Conservation (phyloP, 495 filamentous ascomycete genomes). For the Aspergillus taichungensis region DNA sequence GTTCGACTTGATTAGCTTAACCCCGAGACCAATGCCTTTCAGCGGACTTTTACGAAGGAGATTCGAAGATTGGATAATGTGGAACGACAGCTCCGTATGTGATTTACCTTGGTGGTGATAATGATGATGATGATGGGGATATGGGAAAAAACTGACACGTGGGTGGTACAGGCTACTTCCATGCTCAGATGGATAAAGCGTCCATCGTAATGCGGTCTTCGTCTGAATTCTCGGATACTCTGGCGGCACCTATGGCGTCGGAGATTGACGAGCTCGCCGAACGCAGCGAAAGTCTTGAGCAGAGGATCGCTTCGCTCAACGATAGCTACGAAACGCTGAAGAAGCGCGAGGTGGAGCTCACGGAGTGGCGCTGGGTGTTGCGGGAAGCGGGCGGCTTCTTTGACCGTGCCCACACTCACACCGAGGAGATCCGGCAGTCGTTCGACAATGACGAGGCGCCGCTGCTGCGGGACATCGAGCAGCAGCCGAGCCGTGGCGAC, state of each 20-base stretch:
- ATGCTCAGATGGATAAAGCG: constrained; percentile 88
- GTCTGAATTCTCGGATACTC: constrained; percentile 73
- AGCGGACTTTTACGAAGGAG: constrained; percentile 94
- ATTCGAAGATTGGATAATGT: constrained; percentile 96
- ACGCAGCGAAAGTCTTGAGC: constrained; percentile 83
- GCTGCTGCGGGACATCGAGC: constrained; percentile 78
- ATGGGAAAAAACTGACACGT: constrained; percentile 1
- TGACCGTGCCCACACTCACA: constrained; percentile 88
- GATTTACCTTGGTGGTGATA: no score
- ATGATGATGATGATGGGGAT: neutral
- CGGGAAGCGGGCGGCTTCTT: constrained; percentile 95
- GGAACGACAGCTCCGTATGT: constrained; percentile 88
- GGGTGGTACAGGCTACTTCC: constrained; percentile 63
- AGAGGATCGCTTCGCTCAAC: constrained; percentile 81
- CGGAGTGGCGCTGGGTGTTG: constrained; percentile 95
- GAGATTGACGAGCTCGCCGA: constrained; percentile 95
- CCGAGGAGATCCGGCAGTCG: constrained; percentile 89
- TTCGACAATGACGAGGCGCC: constrained; percentile 81
- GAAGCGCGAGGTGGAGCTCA: constrained; percentile 92
- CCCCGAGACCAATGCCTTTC: constrained; percentile 83
- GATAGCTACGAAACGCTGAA: constrained; percentile 98
- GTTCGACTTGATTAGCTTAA: constrained; percentile 60
- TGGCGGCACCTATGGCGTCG: constrained; percentile 77
- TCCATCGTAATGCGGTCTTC: constrained; percentile 73
- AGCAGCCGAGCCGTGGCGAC: constrained; percentile 54